A percentile compares a stretch with the other conserved stretches of the same genome.
These are phyloP conservation scores for Myxozyma monticola DNA, from an alignment of 805 yeast species.

Conservation along the genomic window DNA sequence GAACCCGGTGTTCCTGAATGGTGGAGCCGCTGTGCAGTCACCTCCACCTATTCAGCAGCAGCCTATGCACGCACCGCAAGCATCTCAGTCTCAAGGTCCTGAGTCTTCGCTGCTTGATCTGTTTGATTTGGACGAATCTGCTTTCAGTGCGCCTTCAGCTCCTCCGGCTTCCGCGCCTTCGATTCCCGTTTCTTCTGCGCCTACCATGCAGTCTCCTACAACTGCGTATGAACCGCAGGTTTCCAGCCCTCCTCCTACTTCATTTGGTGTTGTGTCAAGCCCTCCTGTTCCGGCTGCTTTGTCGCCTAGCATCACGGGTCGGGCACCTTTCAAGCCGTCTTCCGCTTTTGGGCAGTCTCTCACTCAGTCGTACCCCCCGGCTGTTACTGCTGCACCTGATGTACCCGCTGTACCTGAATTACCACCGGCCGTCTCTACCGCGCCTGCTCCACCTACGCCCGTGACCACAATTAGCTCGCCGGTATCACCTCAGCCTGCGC, in stretches of 20 bases:
- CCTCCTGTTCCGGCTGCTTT: conserved; percentile 35
- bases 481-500: not conserved
- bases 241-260: conserved; percentile 37
- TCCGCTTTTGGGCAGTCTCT: conserved; percentile 83
- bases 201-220: conserved; percentile 9
- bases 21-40: too few relatives aligned
- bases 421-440: not conserved
- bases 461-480: not conserved
- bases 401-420: conserved; percentile 8
- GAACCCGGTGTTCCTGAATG: too few relatives aligned
- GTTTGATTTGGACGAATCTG: conserved; percentile 55
- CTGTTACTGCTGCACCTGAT: conserved; percentile 29
- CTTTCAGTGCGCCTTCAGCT: conserved; percentile 29
- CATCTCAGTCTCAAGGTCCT: too few relatives aligned
- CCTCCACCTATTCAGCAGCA: conserved; percentile 14
- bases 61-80: too few relatives aligned
- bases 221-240: conserved; percentile 33
- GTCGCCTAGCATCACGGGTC: conserved; percentile 24
- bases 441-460: conserved; percentile 4
- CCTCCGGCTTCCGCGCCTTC: conserved; percentile 16
- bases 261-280: conserved; percentile 10
- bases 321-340: conserved; percentile 66
- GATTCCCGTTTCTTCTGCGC: conserved; percentile 5
- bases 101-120: conserved; percentile 66
- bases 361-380: conserved; percentile 40